Percentiles rank a stretch among this genome's conserved stretches.
These are phyloP conservation scores for Lactifluus echinatus DNA, from an alignment of 768 basidiomycete genomes.

Conservation along the genomic window DNA sequence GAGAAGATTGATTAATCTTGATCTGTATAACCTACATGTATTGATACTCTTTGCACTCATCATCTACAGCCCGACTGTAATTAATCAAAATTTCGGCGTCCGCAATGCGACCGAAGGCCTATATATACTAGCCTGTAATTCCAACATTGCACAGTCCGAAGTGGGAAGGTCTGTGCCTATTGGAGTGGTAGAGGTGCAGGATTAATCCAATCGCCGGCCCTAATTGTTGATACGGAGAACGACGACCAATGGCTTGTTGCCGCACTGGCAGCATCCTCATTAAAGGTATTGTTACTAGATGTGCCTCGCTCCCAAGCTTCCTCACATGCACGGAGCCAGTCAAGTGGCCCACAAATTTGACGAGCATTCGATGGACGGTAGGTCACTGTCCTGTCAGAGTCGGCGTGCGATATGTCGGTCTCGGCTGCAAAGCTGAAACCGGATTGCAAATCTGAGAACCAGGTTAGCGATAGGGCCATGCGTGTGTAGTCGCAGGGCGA, in stretches of 20 bases:
- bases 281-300: background rate
- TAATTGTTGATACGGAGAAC: slow-evolving; percentile 7
- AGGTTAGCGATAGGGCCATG: background rate
- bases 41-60: background rate
- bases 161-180: background rate
- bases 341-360: background rate
- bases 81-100: background rate
- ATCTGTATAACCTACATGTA: slow-evolving; percentile 1
- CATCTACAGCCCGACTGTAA: background rate
- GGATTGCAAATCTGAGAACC: slow-evolving; percentile 9
- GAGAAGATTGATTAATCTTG: slow-evolving; percentile 7
- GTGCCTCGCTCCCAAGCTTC: slow-evolving; percentile 1
- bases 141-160: background rate
- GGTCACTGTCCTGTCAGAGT: slow-evolving; percentile 8
- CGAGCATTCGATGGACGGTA: slow-evolving; percentile 7
- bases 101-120: background rate
- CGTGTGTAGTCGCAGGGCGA: background rate
- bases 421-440: slow-evolving; percentile 10
- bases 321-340: slow-evolving; percentile 12
- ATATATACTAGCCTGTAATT: background rate
- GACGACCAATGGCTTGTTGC: slow-evolving; percentile 13
- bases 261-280: background rate
- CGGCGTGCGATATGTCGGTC: slow-evolving; percentile 11
- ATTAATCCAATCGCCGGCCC: slow-evolving; percentile 15
- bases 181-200: slow-evolving; percentile 5